A percentile compares a stretch with the other conserved stretches of the same genome.
Evolutionary conservation across 306 rosid species (phyloP).

Genomic region (Oxytropis ochrocephala): DNA sequence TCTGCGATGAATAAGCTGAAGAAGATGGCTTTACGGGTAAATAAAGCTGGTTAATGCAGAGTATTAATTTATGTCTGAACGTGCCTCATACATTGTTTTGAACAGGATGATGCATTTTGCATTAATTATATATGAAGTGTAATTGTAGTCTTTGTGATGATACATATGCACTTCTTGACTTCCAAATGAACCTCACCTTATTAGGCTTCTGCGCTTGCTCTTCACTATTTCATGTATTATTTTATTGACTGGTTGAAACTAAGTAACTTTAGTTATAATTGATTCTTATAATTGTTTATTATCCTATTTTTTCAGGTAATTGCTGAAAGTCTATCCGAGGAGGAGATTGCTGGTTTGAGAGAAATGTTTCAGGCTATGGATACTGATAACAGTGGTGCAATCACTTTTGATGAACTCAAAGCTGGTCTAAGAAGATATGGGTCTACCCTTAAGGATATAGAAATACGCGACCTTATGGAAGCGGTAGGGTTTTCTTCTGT

Average conservation of each 20-base stretch:
- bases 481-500: constrained; percentile 51
- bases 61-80: constrained; percentile 6
- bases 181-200: constrained; percentile 7
- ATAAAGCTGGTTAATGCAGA: constrained; percentile 21
- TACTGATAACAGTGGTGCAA: constrained; percentile 93
- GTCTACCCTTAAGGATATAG: constrained; percentile 83
- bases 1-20: constrained; percentile 99
- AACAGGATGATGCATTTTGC: constrained; percentile 8
- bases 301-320: constrained; percentile 54
- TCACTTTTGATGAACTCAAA: constrained; percentile 94
- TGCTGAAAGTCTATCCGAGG: constrained; percentile 95
- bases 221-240: background rate
- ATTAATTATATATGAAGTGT: background rate
- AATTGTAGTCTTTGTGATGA: constrained; percentile 5
- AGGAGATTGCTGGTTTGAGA: constrained; percentile 94
- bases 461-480: constrained; percentile 94
- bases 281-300: constrained; percentile 8
- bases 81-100: background rate
- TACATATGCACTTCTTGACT: constrained; percentile 9
- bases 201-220: constrained; percentile 1
- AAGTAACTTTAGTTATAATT: background rate
- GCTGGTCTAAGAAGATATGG: constrained; percentile 96
- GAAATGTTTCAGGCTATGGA: constrained; percentile 93
- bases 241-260: constrained; percentile 8
- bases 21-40: constrained; percentile 98